Conservation (phyloP, 352 stramenopile species). For the Plasmopara muralis region DNA sequence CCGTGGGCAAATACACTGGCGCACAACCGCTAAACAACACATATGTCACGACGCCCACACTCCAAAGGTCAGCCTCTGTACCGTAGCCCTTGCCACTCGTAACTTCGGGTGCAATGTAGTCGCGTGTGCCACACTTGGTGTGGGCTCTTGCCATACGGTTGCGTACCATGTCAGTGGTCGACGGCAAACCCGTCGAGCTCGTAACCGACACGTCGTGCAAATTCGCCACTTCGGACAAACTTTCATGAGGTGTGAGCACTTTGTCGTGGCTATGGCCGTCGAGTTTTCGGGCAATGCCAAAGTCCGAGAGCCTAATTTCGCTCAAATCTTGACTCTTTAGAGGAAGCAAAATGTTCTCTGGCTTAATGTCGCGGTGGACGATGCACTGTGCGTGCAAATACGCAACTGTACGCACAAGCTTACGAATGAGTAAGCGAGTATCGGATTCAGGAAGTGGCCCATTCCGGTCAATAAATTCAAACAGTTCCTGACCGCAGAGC, state of each 20-base stretch:
- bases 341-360: conserved; percentile 74
- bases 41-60: conserved; percentile 88
- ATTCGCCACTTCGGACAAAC: conserved; percentile 54
- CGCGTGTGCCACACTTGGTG: conserved; percentile 79
- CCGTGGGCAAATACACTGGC: conserved; percentile 58
- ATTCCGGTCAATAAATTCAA: conserved; percentile 73
- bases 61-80: conserved; percentile 92
- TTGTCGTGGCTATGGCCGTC: conserved; percentile 44
- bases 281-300: conserved; percentile 73
- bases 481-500: conserved; percentile 71
- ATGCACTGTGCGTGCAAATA: conserved; percentile 83
- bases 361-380: conserved; percentile 83
- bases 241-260: conserved; percentile 66
- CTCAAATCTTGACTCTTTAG: conserved; percentile 45
- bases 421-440: conserved; percentile 59
- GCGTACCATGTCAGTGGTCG: conserved; percentile 30
- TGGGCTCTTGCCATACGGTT: conserved; percentile 66
- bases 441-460: conserved; percentile 61
- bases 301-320: conserved; percentile 79
- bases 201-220: conserved; percentile 33
- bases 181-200: conserved; percentile 10
- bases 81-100: conserved; percentile 90
- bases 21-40: conserved; percentile 81
- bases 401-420: conserved; percentile 69
- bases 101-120: conserved; percentile 81